Base-by-base conservation (phyloP, 2,329 filamentous ascomycete species). In the Hortaea werneckii region DNA sequence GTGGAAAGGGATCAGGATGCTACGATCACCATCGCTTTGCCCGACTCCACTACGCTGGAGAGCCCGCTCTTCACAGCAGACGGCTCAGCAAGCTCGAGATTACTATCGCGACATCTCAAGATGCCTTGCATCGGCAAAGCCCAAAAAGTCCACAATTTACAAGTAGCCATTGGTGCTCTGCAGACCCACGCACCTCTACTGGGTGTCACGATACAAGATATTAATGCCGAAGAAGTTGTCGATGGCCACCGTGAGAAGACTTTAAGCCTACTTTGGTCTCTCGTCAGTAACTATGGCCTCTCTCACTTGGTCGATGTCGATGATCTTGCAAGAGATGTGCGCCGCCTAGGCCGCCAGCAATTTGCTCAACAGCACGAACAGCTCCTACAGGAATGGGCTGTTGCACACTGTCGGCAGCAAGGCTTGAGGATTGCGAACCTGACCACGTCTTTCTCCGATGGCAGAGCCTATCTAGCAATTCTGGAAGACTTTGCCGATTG, bases 171-270 rank as follows among this genome's bases (percentile, higher is more conserved):
- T 2, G 66, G 68, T 41, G 75, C 77, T 2, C 62, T 82, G 9
- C 57, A 61, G n/a, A 63, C 63, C 8, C 63, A 72, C 6, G 60
- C 59, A 8, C 68, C 69, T 1, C 61, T 71, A 9, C 64, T 60
- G 4, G 55, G 59, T 9, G 65, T 65, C 29, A 60, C 73, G 9
- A 58, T 69, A 5, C 60, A 64, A 20, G 65, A 67, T 30, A 63
- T 80, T 32, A 68, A 63, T 10, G 70, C 78, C 0, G 73, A 76
- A 35, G 76, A 82, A 45, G 74, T 83, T 40, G 77, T 83, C 5
- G 73, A 82, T 52, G 79, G 79, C 2, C 77, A 81, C 53, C 73
- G 79, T 6, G 79, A 83, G 55, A 81, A 78, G 60, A 82, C 78
- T 0, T 67, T 83, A 39, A 72, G 70, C 5, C 65, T 82, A 7